phyloP scores from a whole-genome alignment of 257 asterid species.

The Solanum habrochaites region DNA sequence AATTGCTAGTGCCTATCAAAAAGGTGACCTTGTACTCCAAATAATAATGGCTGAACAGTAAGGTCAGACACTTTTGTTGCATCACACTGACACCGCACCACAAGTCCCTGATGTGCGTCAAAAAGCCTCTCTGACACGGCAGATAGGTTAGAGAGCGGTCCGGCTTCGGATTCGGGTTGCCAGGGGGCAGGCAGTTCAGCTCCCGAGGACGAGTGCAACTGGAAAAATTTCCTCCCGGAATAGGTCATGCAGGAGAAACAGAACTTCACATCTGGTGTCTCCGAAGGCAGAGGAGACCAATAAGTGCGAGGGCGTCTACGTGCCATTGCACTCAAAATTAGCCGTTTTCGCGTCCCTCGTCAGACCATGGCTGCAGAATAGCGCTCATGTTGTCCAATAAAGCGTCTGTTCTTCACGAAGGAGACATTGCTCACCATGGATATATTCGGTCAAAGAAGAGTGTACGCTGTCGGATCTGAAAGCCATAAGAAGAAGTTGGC shows the following conservation, averaged over 20 bases:
- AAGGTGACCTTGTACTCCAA: constrained; percentile 78
- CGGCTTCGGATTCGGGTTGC: too few species aligned
- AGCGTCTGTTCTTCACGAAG: constrained; percentile 56
- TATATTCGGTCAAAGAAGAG: constrained; percentile 62
- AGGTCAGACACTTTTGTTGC: constrained; percentile 41
- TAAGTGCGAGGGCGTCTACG: too few species aligned
- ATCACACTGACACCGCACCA: constrained; percentile 74
- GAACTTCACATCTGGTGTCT: too few species aligned
- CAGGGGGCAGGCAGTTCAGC: too few species aligned
- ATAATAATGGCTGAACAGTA: constrained; percentile 57
- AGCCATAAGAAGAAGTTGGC: constrained; percentile 55
- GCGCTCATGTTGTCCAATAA: constrained; percentile 43
- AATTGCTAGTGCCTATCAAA: constrained; percentile 84
- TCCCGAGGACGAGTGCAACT: too few species aligned
- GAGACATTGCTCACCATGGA: constrained; percentile 48
- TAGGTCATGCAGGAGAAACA: too few species aligned
- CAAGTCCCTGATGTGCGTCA: constrained; percentile 48
- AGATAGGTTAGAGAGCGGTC: constrained; percentile 33
- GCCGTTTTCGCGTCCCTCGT: constrained; percentile 92
- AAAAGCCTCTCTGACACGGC: constrained; percentile 78
- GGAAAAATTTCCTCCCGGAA: too few species aligned
- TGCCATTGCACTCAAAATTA: constrained; percentile 90
- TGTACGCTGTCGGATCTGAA: constrained; percentile 61
- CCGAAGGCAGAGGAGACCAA: too few species aligned
- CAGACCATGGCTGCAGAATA: constrained; percentile 62